Conservation (phyloP, 176 grass and related monocot genomes). For the Miscanthus lutarioriparius region DNA sequence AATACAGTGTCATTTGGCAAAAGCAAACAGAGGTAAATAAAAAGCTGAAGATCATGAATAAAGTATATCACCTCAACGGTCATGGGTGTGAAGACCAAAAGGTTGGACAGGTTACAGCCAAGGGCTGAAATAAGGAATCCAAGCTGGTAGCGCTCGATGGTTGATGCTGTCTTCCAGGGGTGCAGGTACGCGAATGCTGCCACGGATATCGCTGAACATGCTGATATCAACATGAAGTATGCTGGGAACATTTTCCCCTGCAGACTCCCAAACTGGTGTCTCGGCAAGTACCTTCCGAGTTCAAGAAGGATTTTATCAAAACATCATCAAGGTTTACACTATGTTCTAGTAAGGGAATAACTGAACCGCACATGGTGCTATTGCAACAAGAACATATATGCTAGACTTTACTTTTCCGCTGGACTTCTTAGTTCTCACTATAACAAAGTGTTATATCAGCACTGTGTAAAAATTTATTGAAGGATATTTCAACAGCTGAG, state of each 20-base stretch:
- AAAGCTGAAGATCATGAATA: neutral
- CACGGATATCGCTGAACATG: slow-evolving; percentile 50
- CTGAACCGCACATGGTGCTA: neutral
- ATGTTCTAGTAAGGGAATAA: neutral
- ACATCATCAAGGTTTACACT: neutral
- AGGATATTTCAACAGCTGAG: neutral
- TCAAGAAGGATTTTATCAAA: neutral
- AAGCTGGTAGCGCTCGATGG: slow-evolving; percentile 63
- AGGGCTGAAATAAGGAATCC: slow-evolving; percentile 67
- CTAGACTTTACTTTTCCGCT: neutral
- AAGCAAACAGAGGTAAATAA: neutral
- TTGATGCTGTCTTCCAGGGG: slow-evolving; percentile 71
- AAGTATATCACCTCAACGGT: slow-evolving; percentile 57
- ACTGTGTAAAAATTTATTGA: neutral
- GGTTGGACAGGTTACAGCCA: slow-evolving; percentile 78
- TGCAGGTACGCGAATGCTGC: slow-evolving; percentile 67
- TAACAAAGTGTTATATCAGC: neutral
- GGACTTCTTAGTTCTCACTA: neutral
- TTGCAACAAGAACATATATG: neutral
- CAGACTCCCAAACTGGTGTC: neutral
- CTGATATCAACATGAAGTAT: slow-evolving; percentile 55
- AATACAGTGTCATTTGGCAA: neutral
- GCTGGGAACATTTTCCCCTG: slow-evolving; percentile 3
- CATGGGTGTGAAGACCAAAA: slow-evolving; percentile 85
- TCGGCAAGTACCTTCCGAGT: neutral